A percentile compares a stretch with the other conserved stretches of the same genome.
These are phyloP conservation scores for Calonectria hawksworthii DNA, from an alignment of 2,329 filamentous ascomycete genomes.

Conservation along the genomic window DNA sequence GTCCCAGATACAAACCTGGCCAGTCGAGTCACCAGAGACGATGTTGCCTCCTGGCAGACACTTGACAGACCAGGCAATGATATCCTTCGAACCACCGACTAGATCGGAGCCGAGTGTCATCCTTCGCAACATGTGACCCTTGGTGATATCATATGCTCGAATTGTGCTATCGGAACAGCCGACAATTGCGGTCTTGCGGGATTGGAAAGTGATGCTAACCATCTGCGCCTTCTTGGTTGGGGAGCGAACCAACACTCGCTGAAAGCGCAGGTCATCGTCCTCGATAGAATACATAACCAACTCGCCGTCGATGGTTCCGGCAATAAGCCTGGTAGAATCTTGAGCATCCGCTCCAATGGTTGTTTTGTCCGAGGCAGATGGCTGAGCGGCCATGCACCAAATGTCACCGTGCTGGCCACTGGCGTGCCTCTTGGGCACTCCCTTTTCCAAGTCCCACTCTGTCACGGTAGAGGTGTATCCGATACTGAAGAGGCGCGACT, in stretches of 20 bases:
- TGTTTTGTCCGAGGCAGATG: conserved; percentile 55
- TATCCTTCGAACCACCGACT: conserved; percentile 82
- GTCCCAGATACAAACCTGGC: conserved; percentile 94
- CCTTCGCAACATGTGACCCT: conserved; percentile 79
- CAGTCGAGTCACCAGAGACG: conserved; percentile 94
- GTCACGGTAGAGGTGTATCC: conserved; percentile 93
- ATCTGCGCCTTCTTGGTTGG: conserved; percentile 89
- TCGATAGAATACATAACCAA: conserved; percentile 89
- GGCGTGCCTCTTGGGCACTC: conserved; percentile 82
- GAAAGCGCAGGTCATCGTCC: conserved; percentile 85
- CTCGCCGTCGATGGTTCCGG: conserved; percentile 91
- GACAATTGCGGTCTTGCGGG: conserved; percentile 84
- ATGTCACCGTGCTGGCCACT: conserved; percentile 96
- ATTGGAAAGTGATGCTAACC: conserved; percentile 92
- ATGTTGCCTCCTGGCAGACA: conserved; percentile 90
- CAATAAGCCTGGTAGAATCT: conserved; percentile 75
- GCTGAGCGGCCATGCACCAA: conserved; percentile 95
- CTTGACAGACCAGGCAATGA: conserved; percentile 94
- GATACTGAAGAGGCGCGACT: conserved; percentile 92
- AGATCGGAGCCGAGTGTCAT: conserved; percentile 90
- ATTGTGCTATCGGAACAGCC: conserved; percentile 98
- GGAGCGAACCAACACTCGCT: conserved; percentile 80
- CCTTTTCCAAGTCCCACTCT: conserved; percentile 92
- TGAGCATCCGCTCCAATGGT: conserved; percentile 49
- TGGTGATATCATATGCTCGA: conserved; percentile 88